Evolutionary conservation across 805 yeast species (phyloP).

Genomic region (Ogataea ramenticola): DNA sequence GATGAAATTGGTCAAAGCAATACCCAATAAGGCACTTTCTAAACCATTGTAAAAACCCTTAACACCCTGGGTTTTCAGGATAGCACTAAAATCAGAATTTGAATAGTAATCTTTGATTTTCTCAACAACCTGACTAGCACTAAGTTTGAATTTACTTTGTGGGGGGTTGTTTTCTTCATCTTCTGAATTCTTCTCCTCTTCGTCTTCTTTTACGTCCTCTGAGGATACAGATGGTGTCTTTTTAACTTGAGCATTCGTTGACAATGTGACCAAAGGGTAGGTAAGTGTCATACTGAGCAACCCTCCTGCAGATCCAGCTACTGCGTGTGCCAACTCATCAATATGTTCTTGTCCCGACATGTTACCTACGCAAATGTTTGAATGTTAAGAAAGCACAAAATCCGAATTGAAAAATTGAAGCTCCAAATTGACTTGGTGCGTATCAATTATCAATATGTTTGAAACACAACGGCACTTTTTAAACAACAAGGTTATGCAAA

Average conservation of each 20-base stretch:
- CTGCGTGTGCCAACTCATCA: constrained; percentile 72
- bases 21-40: constrained; percentile 82
- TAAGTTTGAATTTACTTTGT: not conserved
- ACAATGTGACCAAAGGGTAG: constrained; percentile 80
- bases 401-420: too few species aligned
- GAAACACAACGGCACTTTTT: too few species aligned
- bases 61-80: constrained; percentile 55
- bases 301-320: constrained; percentile 93
- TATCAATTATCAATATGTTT: too few species aligned
- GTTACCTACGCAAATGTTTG: too few species aligned
- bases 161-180: not conserved
- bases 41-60: constrained; percentile 75
- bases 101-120: constrained; percentile 20
- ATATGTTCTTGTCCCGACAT: constrained; percentile 14
- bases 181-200: not conserved
- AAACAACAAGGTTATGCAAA: too few species aligned
- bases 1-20: constrained; percentile 77
- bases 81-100: constrained; percentile 16
- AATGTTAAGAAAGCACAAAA: too few species aligned
- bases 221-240: constrained; percentile 9
- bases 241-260: constrained; percentile 84
- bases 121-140: not conserved
- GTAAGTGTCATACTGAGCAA: constrained; percentile 81
- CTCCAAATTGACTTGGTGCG: too few species aligned
- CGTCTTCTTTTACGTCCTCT: constrained; percentile 8